Conservation (phyloP, 148 eudicot genomes). For the Fallopia convolvulus region DNA sequence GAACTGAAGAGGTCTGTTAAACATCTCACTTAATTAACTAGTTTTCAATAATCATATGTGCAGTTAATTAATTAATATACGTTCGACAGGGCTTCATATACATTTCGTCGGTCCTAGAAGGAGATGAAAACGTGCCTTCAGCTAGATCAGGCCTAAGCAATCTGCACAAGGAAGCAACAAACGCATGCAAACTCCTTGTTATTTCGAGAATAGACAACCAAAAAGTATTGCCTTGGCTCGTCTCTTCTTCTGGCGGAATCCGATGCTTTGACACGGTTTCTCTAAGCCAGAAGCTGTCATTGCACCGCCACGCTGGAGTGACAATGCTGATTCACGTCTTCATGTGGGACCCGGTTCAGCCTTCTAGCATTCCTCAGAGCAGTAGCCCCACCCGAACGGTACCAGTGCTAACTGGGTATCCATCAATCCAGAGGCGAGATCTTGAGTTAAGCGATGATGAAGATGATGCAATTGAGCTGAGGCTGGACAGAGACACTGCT, state of each 20-base stretch:
- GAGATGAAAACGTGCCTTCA: slow-evolving; percentile 48
- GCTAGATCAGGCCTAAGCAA: slow-evolving; percentile 59
- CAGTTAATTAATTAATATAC: neutral
- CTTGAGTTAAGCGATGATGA: neutral
- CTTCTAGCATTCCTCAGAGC: slow-evolving; percentile 10
- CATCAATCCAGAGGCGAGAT: neutral
- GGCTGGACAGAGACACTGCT: slow-evolving; percentile 48
- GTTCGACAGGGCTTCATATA: slow-evolving; percentile 64
- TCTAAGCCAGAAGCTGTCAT: slow-evolving; percentile 72
- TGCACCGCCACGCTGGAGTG: slow-evolving; percentile 61
- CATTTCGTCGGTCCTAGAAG: slow-evolving; percentile 53
- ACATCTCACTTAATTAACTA: neutral
- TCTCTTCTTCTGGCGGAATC: slow-evolving; percentile 57
- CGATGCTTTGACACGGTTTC: slow-evolving; percentile 81
- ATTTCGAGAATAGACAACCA: slow-evolving; percentile 60
- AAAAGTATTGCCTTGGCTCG: slow-evolving; percentile 87
- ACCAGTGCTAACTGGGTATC: slow-evolving; percentile 7
- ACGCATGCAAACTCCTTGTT: slow-evolving; percentile 43
- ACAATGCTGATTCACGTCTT: slow-evolving; percentile 55
- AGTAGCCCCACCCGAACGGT: slow-evolving; percentile 20
- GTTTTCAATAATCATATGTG: neutral
- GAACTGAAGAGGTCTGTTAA: slow-evolving; percentile 59
- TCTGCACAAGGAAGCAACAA: slow-evolving; percentile 49
- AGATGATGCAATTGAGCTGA: slow-evolving; percentile 18
- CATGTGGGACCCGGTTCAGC: slow-evolving; percentile 31